These are phyloP conservation scores for Pseudogymnoascus destructans DNA, from an alignment of 2,329 filamentous ascomycete genomes.

Conservation along the genomic window DNA sequence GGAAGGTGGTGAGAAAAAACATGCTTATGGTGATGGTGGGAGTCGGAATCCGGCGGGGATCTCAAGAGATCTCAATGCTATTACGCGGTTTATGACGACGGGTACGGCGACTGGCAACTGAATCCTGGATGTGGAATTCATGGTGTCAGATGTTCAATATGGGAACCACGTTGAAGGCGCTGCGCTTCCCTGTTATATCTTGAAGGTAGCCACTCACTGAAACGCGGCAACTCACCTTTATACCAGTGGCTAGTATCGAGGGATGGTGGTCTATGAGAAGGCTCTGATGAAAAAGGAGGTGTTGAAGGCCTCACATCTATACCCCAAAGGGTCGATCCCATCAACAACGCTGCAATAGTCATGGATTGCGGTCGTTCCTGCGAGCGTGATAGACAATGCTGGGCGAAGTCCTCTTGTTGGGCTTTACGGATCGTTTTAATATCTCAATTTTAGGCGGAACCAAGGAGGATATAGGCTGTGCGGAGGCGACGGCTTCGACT, in stretches of 20 bases:
- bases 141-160: not conserved
- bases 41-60: not conserved
- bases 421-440: not conserved
- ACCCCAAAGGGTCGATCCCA: not conserved
- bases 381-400: not conserved
- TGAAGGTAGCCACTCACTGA: not conserved
- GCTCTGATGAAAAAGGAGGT: not conserved
- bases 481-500: not conserved
- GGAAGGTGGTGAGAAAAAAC: conserved; percentile 29
- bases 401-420: not conserved
- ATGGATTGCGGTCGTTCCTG: not conserved
- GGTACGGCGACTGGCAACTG: not conserved
- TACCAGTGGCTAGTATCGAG: not conserved
- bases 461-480: not conserved
- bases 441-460: not conserved
- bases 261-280: not conserved
- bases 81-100: conserved; percentile 6
- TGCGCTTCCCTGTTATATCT: not conserved
- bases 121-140: not conserved
- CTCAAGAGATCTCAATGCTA: not conserved
- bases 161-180: not conserved
- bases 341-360: not conserved
- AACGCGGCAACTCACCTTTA: not conserved
- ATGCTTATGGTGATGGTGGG: conserved; percentile 25
- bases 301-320: not conserved